Conservation (phyloP, 257 asterid species). For the Craterostigma plantagineum region DNA sequence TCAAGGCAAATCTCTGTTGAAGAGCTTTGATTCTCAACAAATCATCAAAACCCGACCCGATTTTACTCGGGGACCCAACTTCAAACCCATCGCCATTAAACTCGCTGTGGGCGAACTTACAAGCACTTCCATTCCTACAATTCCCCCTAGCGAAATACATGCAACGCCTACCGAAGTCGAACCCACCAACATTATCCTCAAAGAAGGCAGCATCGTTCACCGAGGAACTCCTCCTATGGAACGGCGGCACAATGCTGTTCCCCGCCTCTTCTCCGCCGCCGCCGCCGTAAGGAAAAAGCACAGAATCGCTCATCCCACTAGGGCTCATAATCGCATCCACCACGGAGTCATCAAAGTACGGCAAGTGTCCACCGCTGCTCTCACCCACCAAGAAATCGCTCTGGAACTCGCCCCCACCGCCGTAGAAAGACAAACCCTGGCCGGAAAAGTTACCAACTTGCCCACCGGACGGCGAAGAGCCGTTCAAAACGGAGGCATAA, state of each 20-base stretch:
- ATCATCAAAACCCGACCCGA: constrained; percentile 36
- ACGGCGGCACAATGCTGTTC: constrained; percentile 17
- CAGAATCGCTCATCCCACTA: constrained; percentile 56
- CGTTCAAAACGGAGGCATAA: constrained; percentile 37
- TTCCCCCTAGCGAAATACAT: constrained; percentile 54
- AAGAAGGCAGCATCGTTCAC: constrained; percentile 50
- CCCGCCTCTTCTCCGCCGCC: constrained; percentile 29
- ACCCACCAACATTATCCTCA: constrained; percentile 30
- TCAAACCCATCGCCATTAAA: constrained; percentile 9
- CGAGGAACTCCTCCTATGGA: constrained; percentile 58
- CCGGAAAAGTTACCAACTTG: constrained; percentile 7
- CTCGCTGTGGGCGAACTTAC: constrained; percentile 47
- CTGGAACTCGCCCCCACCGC: constrained; percentile 8
- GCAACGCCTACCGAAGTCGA: constrained; percentile 65
- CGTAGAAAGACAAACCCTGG: constrained; percentile 25
- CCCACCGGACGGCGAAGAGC: constrained; percentile 17
- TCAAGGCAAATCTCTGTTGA: constrained; percentile 46
- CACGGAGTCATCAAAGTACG: constrained; percentile 32
- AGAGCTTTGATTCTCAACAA: constrained; percentile 41
- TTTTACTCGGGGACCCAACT: constrained; percentile 41
- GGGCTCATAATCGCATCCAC: constrained; percentile 53
- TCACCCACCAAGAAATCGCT: too few relatives aligned
- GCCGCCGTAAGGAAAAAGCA: constrained; percentile 35
- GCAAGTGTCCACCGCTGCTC: constrained; percentile 29
- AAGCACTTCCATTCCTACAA: constrained; percentile 55